phyloP scores from a whole-genome alignment of 2,329 filamentous ascomycete species.

The Ophidiomyces ophidiicola region DNA sequence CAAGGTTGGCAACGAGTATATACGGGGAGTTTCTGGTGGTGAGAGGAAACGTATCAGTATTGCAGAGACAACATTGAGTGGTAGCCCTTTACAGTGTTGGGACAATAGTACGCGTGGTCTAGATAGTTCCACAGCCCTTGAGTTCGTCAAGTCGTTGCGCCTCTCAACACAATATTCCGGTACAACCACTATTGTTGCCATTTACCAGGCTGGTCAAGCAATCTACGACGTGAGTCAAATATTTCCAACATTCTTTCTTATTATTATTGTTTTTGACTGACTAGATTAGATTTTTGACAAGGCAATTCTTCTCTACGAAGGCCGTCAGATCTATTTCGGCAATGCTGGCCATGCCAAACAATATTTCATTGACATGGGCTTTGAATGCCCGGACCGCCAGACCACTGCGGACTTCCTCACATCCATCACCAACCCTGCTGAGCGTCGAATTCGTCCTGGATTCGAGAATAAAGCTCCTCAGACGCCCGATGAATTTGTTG shows the following conservation, averaged over 20 bases:
- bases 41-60: constrained; percentile 73
- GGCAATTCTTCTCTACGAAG: constrained; percentile 66
- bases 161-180: constrained; percentile 74
- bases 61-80: constrained; percentile 68
- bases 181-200: constrained; percentile 69
- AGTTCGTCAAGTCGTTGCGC: constrained; percentile 57
- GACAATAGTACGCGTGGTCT: constrained; percentile 61
- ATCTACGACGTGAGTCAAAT: constrained; percentile 45
- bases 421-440: constrained; percentile 68
- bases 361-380: constrained; percentile 69
- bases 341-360: constrained; percentile 52
- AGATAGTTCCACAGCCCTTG: constrained; percentile 55
- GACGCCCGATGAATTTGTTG: constrained; percentile 57
- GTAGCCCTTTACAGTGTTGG: constrained; percentile 61
- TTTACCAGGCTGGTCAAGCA: constrained; percentile 76
- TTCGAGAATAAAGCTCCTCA: constrained; percentile 42
- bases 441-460: constrained; percentile 61
- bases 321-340: constrained; percentile 65
- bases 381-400: constrained; percentile 59
- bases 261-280: constrained; percentile 10
- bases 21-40: constrained; percentile 67
- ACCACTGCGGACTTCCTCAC: constrained; percentile 75
- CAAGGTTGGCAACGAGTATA: constrained; percentile 68
- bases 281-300: constrained; percentile 56
- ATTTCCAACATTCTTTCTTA: constrained; percentile 11